Evolutionary conservation across 2,329 filamentous ascomycete species (phyloP).

Genomic region (Neonectria coccinea): DNA sequence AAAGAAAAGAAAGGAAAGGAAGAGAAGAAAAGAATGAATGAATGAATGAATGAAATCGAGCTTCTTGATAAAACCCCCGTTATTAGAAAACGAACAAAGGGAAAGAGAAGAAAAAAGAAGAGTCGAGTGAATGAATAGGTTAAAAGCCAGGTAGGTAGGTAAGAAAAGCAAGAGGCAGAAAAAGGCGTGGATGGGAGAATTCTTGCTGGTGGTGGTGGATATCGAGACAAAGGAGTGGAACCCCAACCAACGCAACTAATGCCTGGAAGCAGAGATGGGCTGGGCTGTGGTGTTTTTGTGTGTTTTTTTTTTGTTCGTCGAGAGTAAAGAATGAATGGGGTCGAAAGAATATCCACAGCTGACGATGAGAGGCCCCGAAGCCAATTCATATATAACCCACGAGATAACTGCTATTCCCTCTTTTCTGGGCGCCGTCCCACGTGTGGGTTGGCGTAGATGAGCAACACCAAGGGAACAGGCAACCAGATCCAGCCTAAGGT

Average conservation of each 20-base stretch:
- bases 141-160: too few species aligned
- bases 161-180: neutral
- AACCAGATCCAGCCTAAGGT: too few species aligned
- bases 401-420: neutral
- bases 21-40: too few species aligned
- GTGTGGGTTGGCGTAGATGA: too few species aligned
- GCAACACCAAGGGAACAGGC: too few species aligned
- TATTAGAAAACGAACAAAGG: constrained; percentile 8
- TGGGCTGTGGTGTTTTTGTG: constrained; percentile 4
- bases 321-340: neutral
- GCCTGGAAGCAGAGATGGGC: constrained; percentile 10
- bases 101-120: neutral
- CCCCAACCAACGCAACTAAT: constrained; percentile 6
- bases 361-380: neutral
- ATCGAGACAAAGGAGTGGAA: constrained; percentile 34
- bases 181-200: constrained; percentile 7
- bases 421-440: neutral
- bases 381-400: neutral
- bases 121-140: neutral
- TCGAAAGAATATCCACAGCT: neutral
- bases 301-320: neutral
- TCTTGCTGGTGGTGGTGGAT: constrained; percentile 12
- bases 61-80: neutral
- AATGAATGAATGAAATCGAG: too few species aligned
- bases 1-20: constrained; percentile 22